Evolutionary conservation across 2,329 filamentous ascomycete species (phyloP).

Genomic region (Fusarium napiforme): DNA sequence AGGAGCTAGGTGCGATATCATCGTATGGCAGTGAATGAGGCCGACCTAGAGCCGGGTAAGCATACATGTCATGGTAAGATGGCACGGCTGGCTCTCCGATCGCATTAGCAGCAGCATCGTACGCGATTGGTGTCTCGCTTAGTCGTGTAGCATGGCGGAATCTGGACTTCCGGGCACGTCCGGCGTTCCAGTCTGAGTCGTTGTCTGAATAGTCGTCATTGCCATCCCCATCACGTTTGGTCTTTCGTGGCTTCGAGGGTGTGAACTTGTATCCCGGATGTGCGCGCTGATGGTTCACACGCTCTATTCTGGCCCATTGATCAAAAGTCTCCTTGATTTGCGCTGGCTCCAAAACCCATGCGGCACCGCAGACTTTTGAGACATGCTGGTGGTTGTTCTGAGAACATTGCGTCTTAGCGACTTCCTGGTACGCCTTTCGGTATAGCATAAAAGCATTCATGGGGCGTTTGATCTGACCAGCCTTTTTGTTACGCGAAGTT

Average conservation of each 20-base stretch:
- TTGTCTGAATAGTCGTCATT: constrained; percentile 33
- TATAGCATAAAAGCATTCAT: constrained; percentile 99
- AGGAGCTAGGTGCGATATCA: constrained; percentile 23
- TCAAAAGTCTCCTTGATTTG: constrained; percentile 80
- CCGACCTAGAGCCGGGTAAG: constrained; percentile 22
- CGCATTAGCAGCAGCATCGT: constrained; percentile 14
- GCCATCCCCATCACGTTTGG: constrained; percentile 49
- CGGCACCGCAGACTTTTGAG: constrained; percentile 85
- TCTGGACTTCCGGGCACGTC: constrained; percentile 18
- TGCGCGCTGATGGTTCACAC: constrained; percentile 83
- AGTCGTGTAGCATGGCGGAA: constrained; percentile 27
- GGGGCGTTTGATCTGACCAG: constrained; percentile 85
- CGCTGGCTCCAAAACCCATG: constrained; percentile 85
- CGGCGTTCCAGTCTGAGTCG: constrained; percentile 38
- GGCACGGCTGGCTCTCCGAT: constrained; percentile 8
- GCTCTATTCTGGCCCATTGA: constrained; percentile 80
- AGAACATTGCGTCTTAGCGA: constrained; percentile 81
- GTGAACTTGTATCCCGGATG: constrained; percentile 96
- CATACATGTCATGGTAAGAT: constrained; percentile 28
- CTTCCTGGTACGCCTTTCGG: constrained; percentile 88
- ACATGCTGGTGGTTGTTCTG: constrained; percentile 96
- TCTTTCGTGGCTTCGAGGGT: constrained; percentile 73
- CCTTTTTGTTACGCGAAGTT: constrained; percentile 70
- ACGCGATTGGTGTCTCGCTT: constrained; percentile 32
- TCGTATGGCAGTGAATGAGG: constrained; percentile 24